Evolutionary conservation across 306 rosid genomes (phyloP).

Genomic region (Trifolium repens): DNA sequence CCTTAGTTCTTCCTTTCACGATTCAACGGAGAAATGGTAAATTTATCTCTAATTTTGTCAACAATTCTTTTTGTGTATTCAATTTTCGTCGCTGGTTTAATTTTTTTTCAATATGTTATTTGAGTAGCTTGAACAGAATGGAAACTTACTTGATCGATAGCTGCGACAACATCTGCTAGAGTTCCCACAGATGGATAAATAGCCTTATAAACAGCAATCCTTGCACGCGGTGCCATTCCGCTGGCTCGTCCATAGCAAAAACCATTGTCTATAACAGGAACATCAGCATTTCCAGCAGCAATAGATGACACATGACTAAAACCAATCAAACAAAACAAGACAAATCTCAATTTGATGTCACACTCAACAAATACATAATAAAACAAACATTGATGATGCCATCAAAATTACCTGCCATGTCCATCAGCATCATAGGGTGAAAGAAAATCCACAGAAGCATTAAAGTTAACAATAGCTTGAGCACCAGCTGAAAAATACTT

Average conservation of each 20-base stretch:
- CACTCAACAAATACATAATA: not conserved
- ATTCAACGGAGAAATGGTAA: not conserved
- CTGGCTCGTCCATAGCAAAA: conserved; percentile 73
- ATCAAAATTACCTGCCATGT: conserved; percentile 75
- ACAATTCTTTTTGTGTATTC: not conserved
- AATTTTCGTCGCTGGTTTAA: not conserved
- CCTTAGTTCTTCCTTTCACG: not conserved
- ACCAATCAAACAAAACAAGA: conserved; percentile 31
- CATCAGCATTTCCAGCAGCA: conserved; percentile 86
- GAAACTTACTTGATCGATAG: conserved; percentile 73
- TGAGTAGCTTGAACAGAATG: not conserved
- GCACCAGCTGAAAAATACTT: conserved; percentile 86
- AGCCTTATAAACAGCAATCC: conserved; percentile 91
- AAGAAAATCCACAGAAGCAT: conserved; percentile 74
- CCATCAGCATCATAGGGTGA: conserved; percentile 89
- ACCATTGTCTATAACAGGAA: conserved; percentile 73
- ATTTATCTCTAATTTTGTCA: not conserved
- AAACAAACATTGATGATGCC: not conserved
- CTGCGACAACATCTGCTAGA: conserved; percentile 73
- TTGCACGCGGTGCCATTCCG: conserved; percentile 90
- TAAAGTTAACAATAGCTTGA: conserved; percentile 57
- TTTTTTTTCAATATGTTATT: not conserved
- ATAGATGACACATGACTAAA: conserved; percentile 83
- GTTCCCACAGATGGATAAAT: conserved; percentile 72
- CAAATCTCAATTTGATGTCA: not conserved